Conservation (phyloP, 1,139 yeast genomes). For the Yamadazyma mexicana region DNA sequence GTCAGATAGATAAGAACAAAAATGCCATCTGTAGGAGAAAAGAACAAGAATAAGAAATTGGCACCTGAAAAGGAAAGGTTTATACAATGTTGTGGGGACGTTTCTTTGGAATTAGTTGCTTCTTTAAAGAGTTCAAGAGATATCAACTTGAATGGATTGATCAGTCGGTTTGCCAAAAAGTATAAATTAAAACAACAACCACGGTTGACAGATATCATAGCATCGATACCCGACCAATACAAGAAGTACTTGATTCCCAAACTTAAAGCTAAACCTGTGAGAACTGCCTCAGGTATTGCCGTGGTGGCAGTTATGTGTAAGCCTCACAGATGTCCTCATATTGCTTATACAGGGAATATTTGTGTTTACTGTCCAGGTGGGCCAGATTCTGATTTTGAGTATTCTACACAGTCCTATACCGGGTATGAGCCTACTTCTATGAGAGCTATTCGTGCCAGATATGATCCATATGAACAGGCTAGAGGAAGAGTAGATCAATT, state of each 20-base stretch:
- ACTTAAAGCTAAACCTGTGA: slow-evolving; percentile 93
- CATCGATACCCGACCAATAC: slow-evolving; percentile 94
- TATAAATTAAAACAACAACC: slow-evolving; percentile 93
- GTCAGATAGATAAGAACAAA: not conserved
- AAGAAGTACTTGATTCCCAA: slow-evolving; percentile 89
- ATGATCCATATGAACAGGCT: slow-evolving; percentile 98
- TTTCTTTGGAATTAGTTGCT: slow-evolving; percentile 82
- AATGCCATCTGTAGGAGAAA: slow-evolving; percentile 35
- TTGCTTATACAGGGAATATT: slow-evolving; percentile 96
- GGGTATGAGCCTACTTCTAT: slow-evolving; percentile 99
- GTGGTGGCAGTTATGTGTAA: slow-evolving; percentile 99
- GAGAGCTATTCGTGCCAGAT: slow-evolving; percentile 97
- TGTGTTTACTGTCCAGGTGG: slow-evolving; percentile 99
- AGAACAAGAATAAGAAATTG: slow-evolving; percentile 51
- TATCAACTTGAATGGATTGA: slow-evolving; percentile 86
- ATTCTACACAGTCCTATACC: slow-evolving; percentile 95
- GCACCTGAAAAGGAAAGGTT: slow-evolving; percentile 93
- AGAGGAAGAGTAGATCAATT: slow-evolving; percentile 96
- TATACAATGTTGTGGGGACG: slow-evolving; percentile 89
- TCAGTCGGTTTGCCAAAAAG: slow-evolving; percentile 82
- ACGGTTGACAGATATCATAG: slow-evolving; percentile 88
- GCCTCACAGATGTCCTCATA: slow-evolving; percentile 99
- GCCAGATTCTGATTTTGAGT: slow-evolving; percentile 97
- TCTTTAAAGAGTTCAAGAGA: slow-evolving; percentile 75
- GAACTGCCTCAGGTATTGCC: slow-evolving; percentile 98